Evolutionary conservation across 106 monocot genomes (phyloP), one percentile per base, ranked within the genome.

Genomic region (Hemerocallis citrina): DNA sequence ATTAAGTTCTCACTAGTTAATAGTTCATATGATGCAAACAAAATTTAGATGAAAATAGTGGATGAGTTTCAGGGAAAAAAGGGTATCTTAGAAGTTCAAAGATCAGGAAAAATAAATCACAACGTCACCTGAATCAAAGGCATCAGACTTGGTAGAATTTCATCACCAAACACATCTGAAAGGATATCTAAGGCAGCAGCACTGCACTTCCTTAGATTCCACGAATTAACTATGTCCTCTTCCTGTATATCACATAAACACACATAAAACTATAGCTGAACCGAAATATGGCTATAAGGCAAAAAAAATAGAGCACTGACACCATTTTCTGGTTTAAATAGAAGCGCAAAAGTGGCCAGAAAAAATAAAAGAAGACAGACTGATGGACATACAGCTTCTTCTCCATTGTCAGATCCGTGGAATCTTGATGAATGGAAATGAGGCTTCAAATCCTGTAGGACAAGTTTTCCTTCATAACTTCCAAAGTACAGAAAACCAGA

Each of bases 131-230:
- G 74, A 63, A 98, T 79, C 64, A 88, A 69, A 42, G 91, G 91
- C 91, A 98, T 91, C 57, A 98, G 72, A 31, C 84, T 73, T 38
- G 84, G 91, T 69, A 98, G 87, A 52, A 98, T 84, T 9, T 75
- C 88, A 77, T 98, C 87, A 57, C 86, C 81, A 75, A 79, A 98
- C 61, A 98, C 61, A 85, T 85, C 88, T 40, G 96, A 91, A 55
- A 98, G 72, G 45, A 84, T 67, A 70, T 98, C 96, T 46, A 98
- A 55, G n/a, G 79, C 96, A 82, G 96, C 96, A 49, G 96, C 91
- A 80, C 96, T 98, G 69, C 96, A 91, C 55, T 98, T 98, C 39
- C 96, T 64, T 58, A 98, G 76, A 70, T 98, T 98, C 96, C 96
- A 98, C 14, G 85, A 74, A 70, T 98, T 98, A 58, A 98, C 75